Evolutionary conservation across 208 protist species (phyloP).

Genomic region (Vickermania ingenoplastis): DNA sequence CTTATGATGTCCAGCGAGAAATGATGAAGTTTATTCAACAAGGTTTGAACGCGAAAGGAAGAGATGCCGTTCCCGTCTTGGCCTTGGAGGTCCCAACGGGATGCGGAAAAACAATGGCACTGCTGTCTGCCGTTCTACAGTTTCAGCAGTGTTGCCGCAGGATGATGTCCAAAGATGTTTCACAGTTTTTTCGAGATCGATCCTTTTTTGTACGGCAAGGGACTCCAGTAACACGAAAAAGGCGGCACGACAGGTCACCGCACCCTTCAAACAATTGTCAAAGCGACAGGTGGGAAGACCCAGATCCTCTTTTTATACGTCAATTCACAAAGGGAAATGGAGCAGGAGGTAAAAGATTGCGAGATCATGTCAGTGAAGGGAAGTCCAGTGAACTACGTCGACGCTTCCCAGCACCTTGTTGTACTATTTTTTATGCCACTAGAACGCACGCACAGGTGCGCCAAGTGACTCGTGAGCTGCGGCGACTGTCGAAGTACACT

Average conservation of each 20-base stretch:
- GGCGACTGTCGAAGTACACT: constrained; percentile 50
- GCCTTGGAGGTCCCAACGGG: constrained; percentile 92
- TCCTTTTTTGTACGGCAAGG: constrained; percentile 20
- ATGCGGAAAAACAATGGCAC: constrained; percentile 95
- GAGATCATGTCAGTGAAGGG: constrained; percentile 36
- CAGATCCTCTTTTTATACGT: background rate
- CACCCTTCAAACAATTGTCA: background rate
- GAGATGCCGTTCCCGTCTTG: constrained; percentile 24
- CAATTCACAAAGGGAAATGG: constrained; percentile 35
- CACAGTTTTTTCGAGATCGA: constrained; percentile 80
- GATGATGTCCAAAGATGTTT: constrained; percentile 90
- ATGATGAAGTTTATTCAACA: background rate
- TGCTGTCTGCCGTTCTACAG: constrained; percentile 86
- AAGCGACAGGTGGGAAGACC: background rate
- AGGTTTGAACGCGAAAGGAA: background rate
- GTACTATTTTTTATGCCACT: constrained; percentile 91
- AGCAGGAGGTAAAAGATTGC: constrained; percentile 19
- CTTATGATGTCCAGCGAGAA: constrained; percentile 9
- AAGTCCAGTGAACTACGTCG: constrained; percentile 43
- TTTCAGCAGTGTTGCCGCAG: constrained; percentile 80
- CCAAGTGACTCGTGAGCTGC: constrained; percentile 92
- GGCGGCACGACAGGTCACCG: constrained; percentile 11
- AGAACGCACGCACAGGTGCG: constrained; percentile 96
- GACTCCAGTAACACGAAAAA: background rate
- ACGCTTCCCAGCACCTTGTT: constrained; percentile 37